Evolutionary conservation across 148 eudicot species (phyloP), one percentile per base, ranked within the genome.

Genomic region (Persicaria maculosa): DNA sequence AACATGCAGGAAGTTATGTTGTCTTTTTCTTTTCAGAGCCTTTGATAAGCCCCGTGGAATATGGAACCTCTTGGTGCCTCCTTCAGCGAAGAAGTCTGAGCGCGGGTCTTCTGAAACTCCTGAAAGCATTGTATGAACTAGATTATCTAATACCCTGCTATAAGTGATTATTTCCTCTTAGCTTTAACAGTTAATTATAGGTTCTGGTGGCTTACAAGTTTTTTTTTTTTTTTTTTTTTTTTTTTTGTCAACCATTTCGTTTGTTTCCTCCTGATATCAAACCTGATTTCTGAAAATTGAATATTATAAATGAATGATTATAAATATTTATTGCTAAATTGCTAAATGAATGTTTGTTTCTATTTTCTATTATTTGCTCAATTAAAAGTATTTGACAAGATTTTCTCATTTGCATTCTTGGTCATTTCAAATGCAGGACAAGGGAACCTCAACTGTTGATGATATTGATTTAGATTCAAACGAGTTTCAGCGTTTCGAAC

Each of bases 401-500:
- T 70, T 44, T 17, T 50, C 43, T 11, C 9, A 36, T 75, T 55
- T 20, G 15, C 50, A 65, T 52, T 71, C 76, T 58, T 75, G 44
- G 19, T 20, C 50, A 69, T 20, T 50, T 64, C 62, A 69, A 55
- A 76, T 82, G 82, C 89, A 92, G 99, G 84, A 67, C 59, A 84
- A 84, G 59, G 75, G 68, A 62, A 40, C 67, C 53, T 73, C 62
- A 57, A 79, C 72, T 54, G 73, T 65, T 7, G 84, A 40, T 65
- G 70, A 65, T 65, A 36, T 61, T 58, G 68, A 82, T 44, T 84
- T 86, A 47, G 88, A 85, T 72, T 79, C 94, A 25, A 85, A 84
- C 80, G 97, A 92, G 79, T 81, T 90, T 79, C 88, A 81, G 62
- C 96, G 99, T 22, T 95, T 95, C 82, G 99, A 92, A 78, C 79